Evolutionary conservation across 148 eudicot species (phyloP).

Genomic region (Chenopodium album): DNA sequence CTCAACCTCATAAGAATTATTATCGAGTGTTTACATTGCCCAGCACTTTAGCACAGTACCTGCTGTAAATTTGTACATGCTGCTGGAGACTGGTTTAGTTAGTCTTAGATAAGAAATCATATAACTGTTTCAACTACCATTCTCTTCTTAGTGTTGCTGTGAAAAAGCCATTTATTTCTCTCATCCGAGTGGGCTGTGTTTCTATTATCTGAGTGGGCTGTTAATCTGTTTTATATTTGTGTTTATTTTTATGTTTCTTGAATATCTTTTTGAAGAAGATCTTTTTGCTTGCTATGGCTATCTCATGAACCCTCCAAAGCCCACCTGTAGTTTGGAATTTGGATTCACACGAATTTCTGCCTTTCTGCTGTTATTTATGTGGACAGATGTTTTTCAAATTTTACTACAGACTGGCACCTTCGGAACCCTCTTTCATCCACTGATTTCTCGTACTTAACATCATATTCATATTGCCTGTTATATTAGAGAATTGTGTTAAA

Average conservation of each 20-base stretch:
- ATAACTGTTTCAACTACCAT: not conserved
- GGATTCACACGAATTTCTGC: not conserved
- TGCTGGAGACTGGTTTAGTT: not conserved
- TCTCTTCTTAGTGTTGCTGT: not conserved
- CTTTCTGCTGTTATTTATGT: not conserved
- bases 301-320: not conserved
- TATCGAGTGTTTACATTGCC: not conserved
- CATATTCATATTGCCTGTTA: not conserved
- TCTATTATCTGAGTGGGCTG: too few species aligned
- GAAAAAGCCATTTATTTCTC: not conserved
- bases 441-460: not conserved
- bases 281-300: not conserved
- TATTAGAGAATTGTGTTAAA: not conserved
- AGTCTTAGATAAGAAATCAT: not conserved
- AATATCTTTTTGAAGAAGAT: not conserved
- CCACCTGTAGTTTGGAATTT: not conserved
- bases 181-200: not conserved
- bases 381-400: not conserved
- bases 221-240: too few species aligned
- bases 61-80: not conserved
- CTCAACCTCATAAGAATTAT: not conserved
- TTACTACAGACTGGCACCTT: too few species aligned
- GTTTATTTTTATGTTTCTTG: too few species aligned
- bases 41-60: not conserved
- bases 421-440: not conserved